Base-by-base conservation (phyloP, 1,139 yeast genomes). In the Pichia sp. region DNA sequence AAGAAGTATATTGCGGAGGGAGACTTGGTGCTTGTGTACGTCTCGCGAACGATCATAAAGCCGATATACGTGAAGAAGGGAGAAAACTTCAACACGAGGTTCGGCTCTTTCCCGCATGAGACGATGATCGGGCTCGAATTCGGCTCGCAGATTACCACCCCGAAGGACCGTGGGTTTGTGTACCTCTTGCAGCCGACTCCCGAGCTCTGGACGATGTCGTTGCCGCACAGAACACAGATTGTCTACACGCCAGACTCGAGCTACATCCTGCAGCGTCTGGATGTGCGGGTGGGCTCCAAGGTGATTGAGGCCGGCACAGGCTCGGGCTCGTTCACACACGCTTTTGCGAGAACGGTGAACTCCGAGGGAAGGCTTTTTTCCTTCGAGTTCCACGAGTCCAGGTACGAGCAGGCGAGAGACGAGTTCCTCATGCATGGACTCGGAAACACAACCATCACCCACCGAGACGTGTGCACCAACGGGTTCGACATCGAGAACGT, bases 251-350 rank as follows among this genome's bases (percentile, higher is more conserved):
- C 96, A 8, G 99, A 95, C 67, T 87, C 97, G 2, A 83, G 96
- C 32, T 93, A 90, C 66, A 90, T 95, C 55, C 80, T 87, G 61
- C 96, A 92, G 68, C 74, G 97, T 64, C 73, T 93, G 61, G 79
- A 82, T 49, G 85, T 95, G 52, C 74, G 81, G 11, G 82, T 88
- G 23, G 95, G 95, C 0, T 79, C 90, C 1, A 74, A 82, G 60
- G 95, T 93, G 13, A 85, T 95, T 52, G 99, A 95, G 70, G 97
- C 98, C 0, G 99, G 99, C 43, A 95, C 99, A 0, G 99, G 99
- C 1, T 88, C 96, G 5, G 99, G 95, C 0, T 90, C 97, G 1
- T 89, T 95, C 66, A 87, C 97, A 5, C 99, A 95, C 71, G 86
- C 97, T 0, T 82, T 93, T 70, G 87, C 96, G 2, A 78, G 99